Evolutionary conservation across 2,329 filamentous ascomycete genomes (phyloP), one percentile per base, ranked within the genome.

Genomic region (Sclerotinia spermophila): DNA sequence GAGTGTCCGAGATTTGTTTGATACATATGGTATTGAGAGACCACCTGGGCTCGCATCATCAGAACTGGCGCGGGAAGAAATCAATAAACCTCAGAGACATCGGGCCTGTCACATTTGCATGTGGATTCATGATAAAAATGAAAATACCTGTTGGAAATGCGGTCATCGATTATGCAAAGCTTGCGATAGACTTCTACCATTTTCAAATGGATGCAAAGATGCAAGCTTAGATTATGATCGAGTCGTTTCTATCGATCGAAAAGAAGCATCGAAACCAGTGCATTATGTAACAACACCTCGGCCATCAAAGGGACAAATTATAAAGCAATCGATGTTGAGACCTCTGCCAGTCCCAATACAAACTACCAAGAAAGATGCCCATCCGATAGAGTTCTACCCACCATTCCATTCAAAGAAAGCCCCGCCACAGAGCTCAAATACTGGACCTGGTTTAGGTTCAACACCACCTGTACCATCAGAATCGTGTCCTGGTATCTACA

Each of bases 91-190:
- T 69, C 71, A 48, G 15, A 45, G 56, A 21, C 67, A 72, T 55
- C 82, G 81, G 67, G 77, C 83, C 38, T 88, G 86, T 72, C 86
- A 87, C 74, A 78, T 84, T 15, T 88, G 86, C 73, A 82, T 82
- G 19, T 80, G 81, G 59, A 79, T 71, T 33, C 74, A 78, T 55
- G 80, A 83, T 51, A 79, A 75, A 59, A 78, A 79, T 19, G 78
- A 79, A 42, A 78, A 78, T 13, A 80, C 80, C 60, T 88, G 85
- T 73, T 76, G 79, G 42, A 81, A 81, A 56, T 88, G 86, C 73
- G 84, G 83, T 1, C 86, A 88, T 75, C 81, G 80, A 15, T 81
- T 85, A 24, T 88, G 86, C 73, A 72, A 78, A 44, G 83, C 83
- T 69, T 87, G 86, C 73, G 74, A 75, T 61, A 40, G 45, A 51